Evolutionary conservation across 352 stramenopile genomes (phyloP), one percentile per base, ranked within the genome.

Genomic region (Phytophthora europaea): DNA sequence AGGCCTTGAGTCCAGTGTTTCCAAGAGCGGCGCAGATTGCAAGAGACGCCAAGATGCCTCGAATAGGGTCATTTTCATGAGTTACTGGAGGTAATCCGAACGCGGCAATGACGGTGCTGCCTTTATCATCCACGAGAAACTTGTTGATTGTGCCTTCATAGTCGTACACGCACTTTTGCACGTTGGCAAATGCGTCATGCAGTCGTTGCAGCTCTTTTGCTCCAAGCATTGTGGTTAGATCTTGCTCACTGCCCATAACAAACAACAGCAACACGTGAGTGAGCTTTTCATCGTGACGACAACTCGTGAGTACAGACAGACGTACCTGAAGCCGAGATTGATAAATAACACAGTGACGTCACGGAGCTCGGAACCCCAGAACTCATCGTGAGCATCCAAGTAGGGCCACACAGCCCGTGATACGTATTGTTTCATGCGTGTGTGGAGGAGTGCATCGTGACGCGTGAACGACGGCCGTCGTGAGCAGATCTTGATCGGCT

Each of bases 91-190:
- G 92, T 47, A 98, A 65, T 18, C 94, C 94, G 64, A 98, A 98
- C 3, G 95, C 93, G n/a, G 94, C 95, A 65, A 98, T 97, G 9
- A 98, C 89, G 1, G 95, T 98, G 65, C 87, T 97, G 43, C 95
- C 95, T 75, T 98, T 98, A 75, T 98, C 95, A 62, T 98, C 95
- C 20, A 98, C 92, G n/a, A 98, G 81, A 61, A 98, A 98, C 78
- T 98, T 98, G 82, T 99, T 99, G 70, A 99, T 97, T 16, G 91
- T 97, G 66, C 95, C 95, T 89, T 98, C 95, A 69, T 99, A 98
- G 69, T 95, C 87, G 79, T 97, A 98, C 6, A 99, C 92, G 51
- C 90, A 92, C 64, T 89, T 84, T 72, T 98, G 95, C 9, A 98
- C 94, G 7, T 80, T 75, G 23, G 82, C 81, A 76, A 97, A 97